Conservation (phyloP, 1,284 basidiomycete species). For the Pascua guehoae region DNA sequence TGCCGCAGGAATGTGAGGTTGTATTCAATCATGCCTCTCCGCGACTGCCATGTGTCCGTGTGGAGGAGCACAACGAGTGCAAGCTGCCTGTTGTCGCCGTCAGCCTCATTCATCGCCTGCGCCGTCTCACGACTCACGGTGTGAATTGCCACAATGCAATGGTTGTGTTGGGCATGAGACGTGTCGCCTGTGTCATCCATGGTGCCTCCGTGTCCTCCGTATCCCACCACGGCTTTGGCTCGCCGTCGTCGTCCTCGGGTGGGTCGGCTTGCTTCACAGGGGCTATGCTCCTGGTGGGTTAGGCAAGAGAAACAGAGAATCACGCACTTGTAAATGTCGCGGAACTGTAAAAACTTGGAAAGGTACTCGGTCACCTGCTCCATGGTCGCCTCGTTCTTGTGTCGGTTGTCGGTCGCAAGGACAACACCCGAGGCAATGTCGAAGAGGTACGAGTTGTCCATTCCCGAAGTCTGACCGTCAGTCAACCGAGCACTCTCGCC, state of each 20-base stretch:
- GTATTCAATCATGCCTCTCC: slow-evolving; percentile 82
- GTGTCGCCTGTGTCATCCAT: slow-evolving; percentile 43
- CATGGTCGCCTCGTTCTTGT: slow-evolving; percentile 67
- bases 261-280: not conserved
- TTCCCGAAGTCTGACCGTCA: slow-evolving; percentile 67
- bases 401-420: slow-evolving; percentile 71
- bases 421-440: slow-evolving; percentile 82
- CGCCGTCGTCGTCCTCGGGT: not conserved
- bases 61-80: slow-evolving; percentile 78
- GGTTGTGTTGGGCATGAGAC: slow-evolving; percentile 59
- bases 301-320: too few relatives aligned
- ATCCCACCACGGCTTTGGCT: slow-evolving; percentile 38
- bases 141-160: slow-evolving; percentile 84
- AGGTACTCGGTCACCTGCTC: slow-evolving; percentile 88
- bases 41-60: slow-evolving; percentile 70
- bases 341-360: slow-evolving; percentile 79
- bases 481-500: not conserved
- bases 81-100: slow-evolving; percentile 51
- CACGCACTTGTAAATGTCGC: slow-evolving; percentile 61
- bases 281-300: not conserved
- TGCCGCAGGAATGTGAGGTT: slow-evolving; percentile 80
- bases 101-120: not conserved
- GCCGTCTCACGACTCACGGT: slow-evolving; percentile 50
- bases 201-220: slow-evolving; percentile 45
- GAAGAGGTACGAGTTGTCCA: slow-evolving; percentile 89